Evolutionary conservation across 495 filamentous ascomycete genomes (phyloP).

Genomic region (Rhypophila decipiens): DNA sequence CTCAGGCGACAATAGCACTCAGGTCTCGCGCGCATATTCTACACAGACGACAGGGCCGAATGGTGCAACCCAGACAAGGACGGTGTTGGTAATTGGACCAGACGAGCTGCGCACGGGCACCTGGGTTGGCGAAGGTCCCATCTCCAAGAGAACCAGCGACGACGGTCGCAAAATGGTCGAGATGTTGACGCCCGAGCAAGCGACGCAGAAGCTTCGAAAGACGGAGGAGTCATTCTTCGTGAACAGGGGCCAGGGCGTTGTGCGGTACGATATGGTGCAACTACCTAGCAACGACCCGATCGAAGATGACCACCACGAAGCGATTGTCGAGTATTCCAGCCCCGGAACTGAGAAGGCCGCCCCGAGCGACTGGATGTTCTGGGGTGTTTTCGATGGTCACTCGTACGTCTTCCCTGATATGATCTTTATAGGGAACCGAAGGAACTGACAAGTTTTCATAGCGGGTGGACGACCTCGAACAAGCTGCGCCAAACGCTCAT

Average conservation of each 20-base stretch:
- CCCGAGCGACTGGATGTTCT: constrained; percentile 99
- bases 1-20: constrained; percentile 26
- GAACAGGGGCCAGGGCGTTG: constrained; percentile 81
- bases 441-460: constrained; percentile 30
- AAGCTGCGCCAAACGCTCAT: constrained; percentile 91
- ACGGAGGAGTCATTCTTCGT: constrained; percentile 90
- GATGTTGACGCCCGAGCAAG: constrained; percentile 95
- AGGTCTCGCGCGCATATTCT: constrained; percentile 20
- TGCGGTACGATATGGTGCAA: constrained; percentile 93
- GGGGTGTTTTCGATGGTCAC: constrained; percentile 98
- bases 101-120: constrained; percentile 79
- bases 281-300: constrained; percentile 95
- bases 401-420: constrained; percentile 49
- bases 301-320: constrained; percentile 95
- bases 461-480: constrained; percentile 96
- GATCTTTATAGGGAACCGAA: not conserved
- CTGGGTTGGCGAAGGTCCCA: constrained; percentile 70
- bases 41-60: constrained; percentile 11
- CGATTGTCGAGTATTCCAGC: constrained; percentile 81
- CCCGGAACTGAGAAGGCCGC: constrained; percentile 38
- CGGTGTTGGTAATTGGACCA: constrained; percentile 70
- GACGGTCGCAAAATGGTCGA: constrained; percentile 79
- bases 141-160: constrained; percentile 76
- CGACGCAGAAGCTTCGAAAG: constrained; percentile 77
- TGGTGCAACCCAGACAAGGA: constrained; percentile 26